Base-by-base conservation (phyloP, 148 eudicot species). In the Rhododendron kiyosumense region DNA sequence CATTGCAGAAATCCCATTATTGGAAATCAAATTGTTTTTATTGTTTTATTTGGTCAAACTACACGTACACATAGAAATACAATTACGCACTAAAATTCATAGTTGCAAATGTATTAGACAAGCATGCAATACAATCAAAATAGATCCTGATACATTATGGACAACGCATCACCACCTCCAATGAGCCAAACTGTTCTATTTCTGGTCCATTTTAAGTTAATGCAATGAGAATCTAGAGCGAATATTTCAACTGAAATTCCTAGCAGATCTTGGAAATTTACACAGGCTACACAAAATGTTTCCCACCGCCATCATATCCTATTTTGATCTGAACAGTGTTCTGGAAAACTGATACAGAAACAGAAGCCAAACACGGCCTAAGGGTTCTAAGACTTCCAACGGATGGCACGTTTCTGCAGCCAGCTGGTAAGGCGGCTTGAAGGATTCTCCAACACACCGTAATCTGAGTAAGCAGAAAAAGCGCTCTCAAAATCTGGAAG, bases 201-300 rank as follows among this genome's bases (percentile, higher is more conserved):
- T 38, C 81, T n/a, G 30, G 80, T 77, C 80, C 46, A 38, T 48
- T 77, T 41, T 77, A 80, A 78, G 32, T 24, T 26, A 51, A 81
- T 34, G 11, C 12, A 30, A 30, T 20, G 69, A 71, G 24, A 5
- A 43, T 26, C 46, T 34, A 26, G 5, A 2, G 38, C 80, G 11
- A 71, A 71, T 4, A n/a, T 22, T 65, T 71, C 54, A 18, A 49
- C 79, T 73, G 46, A 54, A 73, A 20, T 32, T 34, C 41, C 65
- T 43, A 73, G 79, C 85, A 73, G 15, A 67, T 83, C 78, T 17
- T 15, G 49, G 76, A n/a, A 83, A 83, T 83, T 83, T 83, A 83
- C 85, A 83, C 7, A 69, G 54, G 80, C 85, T 84, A 73, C 85
- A 84, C 79, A 73, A 82, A 41, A 67, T 11, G 30, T 6, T 48